Evolutionary conservation across 2,329 filamentous ascomycete species (phyloP), one percentile per base, ranked within the genome.

Genomic region (Colletotrichum lindemuthianum): DNA sequence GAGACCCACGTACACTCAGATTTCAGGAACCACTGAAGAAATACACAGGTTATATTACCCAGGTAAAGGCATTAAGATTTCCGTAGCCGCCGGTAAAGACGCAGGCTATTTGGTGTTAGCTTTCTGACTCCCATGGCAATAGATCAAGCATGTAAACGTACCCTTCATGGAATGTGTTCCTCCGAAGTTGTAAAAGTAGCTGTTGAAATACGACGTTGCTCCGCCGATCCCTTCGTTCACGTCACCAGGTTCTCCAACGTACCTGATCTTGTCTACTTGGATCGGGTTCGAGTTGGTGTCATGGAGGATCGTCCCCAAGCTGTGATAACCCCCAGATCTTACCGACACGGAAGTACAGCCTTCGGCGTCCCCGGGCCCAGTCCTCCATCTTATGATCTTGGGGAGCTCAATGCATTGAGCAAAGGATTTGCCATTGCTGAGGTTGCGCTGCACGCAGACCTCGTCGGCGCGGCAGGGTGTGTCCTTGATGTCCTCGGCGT

Each of bases 251-350:
- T 51, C 48, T 51, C 48, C 48, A 15, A 51, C 12, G 10, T 51
- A 51, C 6, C 48, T n/a, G n/a, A 51, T 51, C 48, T 51, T 51
- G 48, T 51, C 48, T n/a, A 51, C 48, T 39, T 51, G 48, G 5
- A 51, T 51, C 8, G 48, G 48, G 15, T 51, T 51, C 3, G 8
- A 11, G 34, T 51, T 51, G 8, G 15, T 36, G 12, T 51, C 34
- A 10, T 51, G 37, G 6, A 51, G 32, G n/a, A 51, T 51, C 12
- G 48, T 51, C 8, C 48, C 48, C 3, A 51, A 5, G 15, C 37
- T 32, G 13, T 51, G 48, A 34, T 8, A 12, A 7, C 48, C 48
- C 9, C 48, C 48, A 32, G 32, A 13, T n/a, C n/a, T 51, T 6
- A 51, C 48, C 2, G 48, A 36, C 8, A 34, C 33, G 34, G 48